Percentiles rank a stretch among this genome's conserved stretches.
These are phyloP conservation scores for Hypoxylon sp. DNA, from an alignment of 2,329 filamentous ascomycete species.

Conservation along the genomic window DNA sequence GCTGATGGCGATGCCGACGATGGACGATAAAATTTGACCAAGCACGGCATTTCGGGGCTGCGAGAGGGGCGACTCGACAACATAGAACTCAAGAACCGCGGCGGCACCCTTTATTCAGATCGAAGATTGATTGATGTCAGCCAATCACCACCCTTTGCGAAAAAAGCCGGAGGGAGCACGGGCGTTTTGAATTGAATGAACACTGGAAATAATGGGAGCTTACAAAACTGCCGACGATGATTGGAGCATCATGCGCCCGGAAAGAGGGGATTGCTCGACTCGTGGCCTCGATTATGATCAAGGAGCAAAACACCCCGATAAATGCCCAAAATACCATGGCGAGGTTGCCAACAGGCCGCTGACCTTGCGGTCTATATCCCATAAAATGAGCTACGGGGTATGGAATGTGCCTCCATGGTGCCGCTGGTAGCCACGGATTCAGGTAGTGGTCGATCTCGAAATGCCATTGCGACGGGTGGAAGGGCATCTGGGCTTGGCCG, in stretches of 20 bases:
- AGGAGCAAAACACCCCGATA: conserved; percentile 68
- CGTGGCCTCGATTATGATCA: conserved; percentile 67
- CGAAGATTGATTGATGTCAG: neutral
- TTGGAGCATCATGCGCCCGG: conserved; percentile 57
- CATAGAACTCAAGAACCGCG: conserved; percentile 78
- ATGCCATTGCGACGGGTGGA: conserved; percentile 52
- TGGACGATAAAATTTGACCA: conserved; percentile 70
- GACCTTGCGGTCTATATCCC: conserved; percentile 61
- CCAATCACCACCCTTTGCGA: no score
- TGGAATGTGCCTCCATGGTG: conserved; percentile 71
- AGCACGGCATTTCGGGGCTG: conserved; percentile 76
- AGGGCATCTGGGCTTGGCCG: conserved; percentile 29
- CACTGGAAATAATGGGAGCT: no score
- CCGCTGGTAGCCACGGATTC: conserved; percentile 73
- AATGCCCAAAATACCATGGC: conserved; percentile 69
- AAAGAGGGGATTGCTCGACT: conserved; percentile 64
- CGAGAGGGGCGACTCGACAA: conserved; percentile 74
- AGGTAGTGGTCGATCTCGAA: conserved; percentile 82
- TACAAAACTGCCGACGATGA: conserved; percentile 77
- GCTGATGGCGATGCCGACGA: conserved; percentile 67
- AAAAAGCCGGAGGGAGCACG: no score
- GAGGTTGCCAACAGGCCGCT: conserved; percentile 62
- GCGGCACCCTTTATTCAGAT: conserved; percentile 68
- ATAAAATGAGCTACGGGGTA: conserved; percentile 72
- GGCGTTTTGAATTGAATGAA: no score